Evolutionary conservation across 805 yeast species (phyloP), one percentile per base, ranked within the genome.

Genomic region (Candida adriatica): DNA sequence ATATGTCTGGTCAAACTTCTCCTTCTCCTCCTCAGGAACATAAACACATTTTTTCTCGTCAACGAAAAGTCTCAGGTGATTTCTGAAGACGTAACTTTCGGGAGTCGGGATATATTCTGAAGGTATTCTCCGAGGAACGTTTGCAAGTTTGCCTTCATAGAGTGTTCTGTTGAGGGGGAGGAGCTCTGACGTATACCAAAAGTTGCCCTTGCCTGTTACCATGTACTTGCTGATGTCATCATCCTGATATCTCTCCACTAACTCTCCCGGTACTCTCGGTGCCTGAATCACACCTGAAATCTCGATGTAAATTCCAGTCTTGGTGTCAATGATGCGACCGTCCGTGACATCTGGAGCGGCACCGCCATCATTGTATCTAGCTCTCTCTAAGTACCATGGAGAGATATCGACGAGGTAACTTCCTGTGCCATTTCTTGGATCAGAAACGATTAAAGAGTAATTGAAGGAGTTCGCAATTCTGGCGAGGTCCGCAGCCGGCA

Each of bases 291-390:
- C 52, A 4, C 78, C 85, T 3, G 73, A 67, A 32, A 77, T 62
- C 43, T 76, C 82, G 33, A 77, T 61, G 45, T 72, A 77, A 8
- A 66, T 49, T 8, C 84, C 84, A 2, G 78, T 67, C 34, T 69
- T 68, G 11, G 66, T 61, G 48, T 77, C 84, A 34, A 77, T 71
- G 46, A 77, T 72, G 39, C 81, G 62, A 7, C 76, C 68, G 46
- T 72, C 77, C 14, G 58, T 43, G 5, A 44, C 36, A 55, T 73
- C 56, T 38, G 70, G 64, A 38, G 74, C 48, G 10, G 62, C 58
- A 37, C 61, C 55, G 29, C 66, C 68, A 34, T 69, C 68, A 40
- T 72, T 70, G 23, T 67, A 64, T 21, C 61, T 49, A 1, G 62
- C 62, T 27, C 79, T 63, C 43, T 70, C 67, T 35, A 69, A 58